These are phyloP conservation scores for Microstroma glucosiphilum DNA, from an alignment of 1,284 basidiomycete genomes.

Conservation along the genomic window DNA sequence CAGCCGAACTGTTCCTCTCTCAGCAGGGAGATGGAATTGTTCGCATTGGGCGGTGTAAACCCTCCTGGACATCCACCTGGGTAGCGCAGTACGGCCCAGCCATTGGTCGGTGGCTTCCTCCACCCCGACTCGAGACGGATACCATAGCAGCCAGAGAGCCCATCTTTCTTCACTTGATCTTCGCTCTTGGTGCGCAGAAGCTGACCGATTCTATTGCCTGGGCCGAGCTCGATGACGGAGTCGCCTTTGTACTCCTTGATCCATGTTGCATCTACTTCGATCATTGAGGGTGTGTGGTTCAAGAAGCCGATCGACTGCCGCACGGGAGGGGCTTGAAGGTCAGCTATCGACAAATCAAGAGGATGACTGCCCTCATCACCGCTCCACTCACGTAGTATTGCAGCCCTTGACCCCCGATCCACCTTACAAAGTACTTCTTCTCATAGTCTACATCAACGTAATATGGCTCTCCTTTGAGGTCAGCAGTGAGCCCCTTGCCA, in stretches of 20 bases:
- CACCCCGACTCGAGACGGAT: constrained; percentile 27
- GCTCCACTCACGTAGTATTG: constrained; percentile 17
- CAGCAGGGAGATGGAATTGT: constrained; percentile 9
- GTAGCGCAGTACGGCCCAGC: constrained; percentile 16
- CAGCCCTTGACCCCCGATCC: constrained; percentile 21
- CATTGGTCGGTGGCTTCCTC: constrained; percentile 14
- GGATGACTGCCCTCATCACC: background rate
- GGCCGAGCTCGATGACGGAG: constrained; percentile 2
- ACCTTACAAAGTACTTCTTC: constrained; percentile 25
- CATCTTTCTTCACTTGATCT: constrained; percentile 21
- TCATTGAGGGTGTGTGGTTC: constrained; percentile 19
- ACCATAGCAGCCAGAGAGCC: constrained; percentile 24
- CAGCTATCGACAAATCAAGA: too few relatives aligned
- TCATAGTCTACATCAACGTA: constrained; percentile 27
- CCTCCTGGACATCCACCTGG: constrained; percentile 1
- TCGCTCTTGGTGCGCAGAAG: constrained; percentile 18
- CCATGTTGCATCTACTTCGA: constrained; percentile 33
- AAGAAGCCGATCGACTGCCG: constrained; percentile 16
- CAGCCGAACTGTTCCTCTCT: constrained; percentile 26
- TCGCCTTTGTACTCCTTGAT: constrained; percentile 28
- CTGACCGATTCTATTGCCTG: constrained; percentile 36
- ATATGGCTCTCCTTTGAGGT: constrained; percentile 10
- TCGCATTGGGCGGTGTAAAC: background rate
- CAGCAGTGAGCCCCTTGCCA: constrained; percentile 14
- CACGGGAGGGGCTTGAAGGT: too few relatives aligned